Percentiles rank a stretch among this genome's conserved stretches.
Conservation (phyloP, 2,329 filamentous ascomycete species). For the Ilyonectria sp. region DNA sequence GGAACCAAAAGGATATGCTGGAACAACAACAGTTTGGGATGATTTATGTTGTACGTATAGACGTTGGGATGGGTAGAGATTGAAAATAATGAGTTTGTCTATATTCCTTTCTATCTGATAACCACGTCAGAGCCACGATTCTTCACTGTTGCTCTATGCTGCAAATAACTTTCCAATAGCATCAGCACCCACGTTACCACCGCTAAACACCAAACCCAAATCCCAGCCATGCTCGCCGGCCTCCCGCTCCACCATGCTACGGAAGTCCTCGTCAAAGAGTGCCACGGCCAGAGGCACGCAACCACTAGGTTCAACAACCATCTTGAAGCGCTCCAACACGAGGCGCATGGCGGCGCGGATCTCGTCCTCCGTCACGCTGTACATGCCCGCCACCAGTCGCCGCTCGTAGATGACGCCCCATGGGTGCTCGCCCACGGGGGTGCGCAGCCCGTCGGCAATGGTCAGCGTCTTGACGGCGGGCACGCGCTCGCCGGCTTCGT, state of each 20-base stretch:
- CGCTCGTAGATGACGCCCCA: conserved; percentile 84
- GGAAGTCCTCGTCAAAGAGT: conserved; percentile 89
- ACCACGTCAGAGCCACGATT: neutral
- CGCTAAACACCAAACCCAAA: conserved; percentile 72
- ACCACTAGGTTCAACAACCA: conserved; percentile 90
- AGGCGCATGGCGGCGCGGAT: conserved; percentile 83
- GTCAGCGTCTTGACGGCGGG: conserved; percentile 81
- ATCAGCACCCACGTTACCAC: conserved; percentile 72
- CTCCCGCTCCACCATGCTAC: conserved; percentile 77
- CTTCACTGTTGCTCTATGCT: conserved; percentile 22
- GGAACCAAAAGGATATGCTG: neutral
- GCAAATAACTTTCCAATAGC: conserved; percentile 66
- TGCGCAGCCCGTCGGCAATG: conserved; percentile 90
- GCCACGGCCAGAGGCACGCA: conserved; percentile 88
- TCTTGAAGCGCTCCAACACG: conserved; percentile 89
- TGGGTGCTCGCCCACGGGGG: conserved; percentile 82
- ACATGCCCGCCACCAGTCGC: conserved; percentile 77
- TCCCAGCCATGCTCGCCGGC: conserved; percentile 83
- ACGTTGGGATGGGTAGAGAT: neutral
- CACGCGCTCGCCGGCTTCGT: conserved; percentile 76
- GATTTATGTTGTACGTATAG: neutral
- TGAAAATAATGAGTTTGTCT: neutral
- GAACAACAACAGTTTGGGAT: neutral
- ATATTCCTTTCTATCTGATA: neutral
- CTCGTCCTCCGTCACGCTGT: conserved; percentile 84